Evolutionary conservation across 1,284 basidiomycete species (phyloP).

Genomic region (Sanghuangporus sanghuang): DNA sequence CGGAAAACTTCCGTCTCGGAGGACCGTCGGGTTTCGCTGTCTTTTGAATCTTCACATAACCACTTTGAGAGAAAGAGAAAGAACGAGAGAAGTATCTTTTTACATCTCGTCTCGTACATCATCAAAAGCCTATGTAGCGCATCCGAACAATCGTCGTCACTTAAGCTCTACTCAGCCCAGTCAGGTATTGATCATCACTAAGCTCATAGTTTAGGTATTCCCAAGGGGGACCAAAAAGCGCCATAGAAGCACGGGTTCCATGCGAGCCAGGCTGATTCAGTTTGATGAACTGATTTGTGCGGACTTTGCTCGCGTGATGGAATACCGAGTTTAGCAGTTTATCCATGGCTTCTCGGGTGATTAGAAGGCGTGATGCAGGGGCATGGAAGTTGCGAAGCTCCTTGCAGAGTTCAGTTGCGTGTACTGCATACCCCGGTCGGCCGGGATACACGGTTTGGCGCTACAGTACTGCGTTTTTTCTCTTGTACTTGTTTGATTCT

Average conservation of each 20-base stretch:
- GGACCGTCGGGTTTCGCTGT: no score
- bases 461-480: background rate
- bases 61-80: no score
- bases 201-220: no score
- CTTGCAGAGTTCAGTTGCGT: background rate
- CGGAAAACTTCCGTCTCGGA: no score
- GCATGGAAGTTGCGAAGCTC: background rate
- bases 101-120: no score
- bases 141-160: no score
- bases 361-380: background rate
- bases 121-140: no score
- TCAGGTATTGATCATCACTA: no score
- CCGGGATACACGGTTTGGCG: background rate
- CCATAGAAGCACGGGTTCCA: background rate
- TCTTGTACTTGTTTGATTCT: background rate
- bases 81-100: no score
- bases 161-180: no score
- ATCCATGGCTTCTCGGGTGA: background rate
- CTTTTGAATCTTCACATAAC: no score
- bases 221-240: background rate
- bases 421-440: background rate
- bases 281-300: background rate
- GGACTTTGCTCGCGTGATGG: background rate
- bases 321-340: background rate
- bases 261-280: background rate